Conservation (phyloP, 73 alveolate genomes). For the Tetrahymena elliotti region DNA sequence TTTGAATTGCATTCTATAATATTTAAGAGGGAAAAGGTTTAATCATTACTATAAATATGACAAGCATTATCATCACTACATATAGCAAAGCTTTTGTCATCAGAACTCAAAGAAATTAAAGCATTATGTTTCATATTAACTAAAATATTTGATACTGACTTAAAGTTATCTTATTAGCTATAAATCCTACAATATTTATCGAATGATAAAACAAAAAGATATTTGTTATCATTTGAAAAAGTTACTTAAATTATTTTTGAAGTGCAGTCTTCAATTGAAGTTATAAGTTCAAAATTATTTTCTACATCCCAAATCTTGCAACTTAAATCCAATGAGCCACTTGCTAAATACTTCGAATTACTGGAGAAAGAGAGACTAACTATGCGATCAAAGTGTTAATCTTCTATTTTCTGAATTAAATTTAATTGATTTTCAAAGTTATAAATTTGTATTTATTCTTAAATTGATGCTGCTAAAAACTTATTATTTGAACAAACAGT, state of each 20-base stretch:
- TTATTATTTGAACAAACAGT: background rate
- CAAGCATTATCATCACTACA: background rate
- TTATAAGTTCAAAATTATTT: background rate
- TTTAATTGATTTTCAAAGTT: background rate
- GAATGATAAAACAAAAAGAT: background rate
- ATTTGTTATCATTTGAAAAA: background rate
- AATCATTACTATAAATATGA: background rate
- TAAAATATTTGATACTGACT: background rate
- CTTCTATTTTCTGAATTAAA: background rate
- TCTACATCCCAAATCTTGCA: background rate
- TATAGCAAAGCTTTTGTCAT: background rate
- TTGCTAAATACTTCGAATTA: background rate
- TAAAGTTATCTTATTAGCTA: background rate
- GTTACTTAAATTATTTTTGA: background rate
- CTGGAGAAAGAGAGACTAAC: background rate
- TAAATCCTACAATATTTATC: background rate
- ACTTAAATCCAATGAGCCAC: background rate
- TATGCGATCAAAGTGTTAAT: background rate
- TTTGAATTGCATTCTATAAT: background rate
- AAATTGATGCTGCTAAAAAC: background rate
- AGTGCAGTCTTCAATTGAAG: background rate
- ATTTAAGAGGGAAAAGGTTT: background rate
- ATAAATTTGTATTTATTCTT: background rate
- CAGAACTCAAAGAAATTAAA: background rate
- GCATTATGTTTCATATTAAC: background rate